Percentiles rank a stretch among this genome's conserved stretches.
Conservation (phyloP, 257 asterid species). For the Agastache rugosa region DNA sequence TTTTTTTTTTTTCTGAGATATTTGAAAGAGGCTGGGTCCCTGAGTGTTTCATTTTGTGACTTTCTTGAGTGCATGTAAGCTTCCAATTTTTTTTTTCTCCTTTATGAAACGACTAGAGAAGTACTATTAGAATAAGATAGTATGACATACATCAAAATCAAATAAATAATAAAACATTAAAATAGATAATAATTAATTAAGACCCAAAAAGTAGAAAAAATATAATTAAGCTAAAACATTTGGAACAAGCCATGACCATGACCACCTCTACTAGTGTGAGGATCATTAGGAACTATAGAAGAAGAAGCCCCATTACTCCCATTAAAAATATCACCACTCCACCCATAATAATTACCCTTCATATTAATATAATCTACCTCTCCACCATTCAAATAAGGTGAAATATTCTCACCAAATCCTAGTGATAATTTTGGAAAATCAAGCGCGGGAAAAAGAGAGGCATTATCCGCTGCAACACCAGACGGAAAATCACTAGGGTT, state of each 20-base stretch:
- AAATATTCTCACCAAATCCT: background rate
- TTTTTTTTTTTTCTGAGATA: no score
- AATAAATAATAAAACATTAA: background rate
- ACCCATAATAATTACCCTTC: background rate
- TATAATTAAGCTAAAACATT: constrained; percentile 1
- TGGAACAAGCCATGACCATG: constrained; percentile 27
- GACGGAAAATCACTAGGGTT: background rate
- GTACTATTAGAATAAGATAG: background rate
- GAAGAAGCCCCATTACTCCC: constrained; percentile 15
- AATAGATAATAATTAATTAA: no score
- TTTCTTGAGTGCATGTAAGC: no score
- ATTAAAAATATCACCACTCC: background rate
- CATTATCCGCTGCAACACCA: no score
- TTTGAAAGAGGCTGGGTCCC: no score
- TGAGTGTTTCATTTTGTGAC: no score
- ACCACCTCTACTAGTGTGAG: background rate
- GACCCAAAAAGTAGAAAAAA: background rate
- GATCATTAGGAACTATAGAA: background rate
- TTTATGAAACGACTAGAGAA: no score
- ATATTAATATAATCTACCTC: background rate
- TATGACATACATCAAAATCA: background rate
- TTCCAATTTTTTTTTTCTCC: no score
- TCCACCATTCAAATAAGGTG: background rate
- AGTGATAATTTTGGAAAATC: constrained; percentile 2
- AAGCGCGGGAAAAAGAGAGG: background rate